Evolutionary conservation across 345 rosid genomes (phyloP), one percentile per base, ranked within the genome.

Genomic region (Durio zibethinus): DNA sequence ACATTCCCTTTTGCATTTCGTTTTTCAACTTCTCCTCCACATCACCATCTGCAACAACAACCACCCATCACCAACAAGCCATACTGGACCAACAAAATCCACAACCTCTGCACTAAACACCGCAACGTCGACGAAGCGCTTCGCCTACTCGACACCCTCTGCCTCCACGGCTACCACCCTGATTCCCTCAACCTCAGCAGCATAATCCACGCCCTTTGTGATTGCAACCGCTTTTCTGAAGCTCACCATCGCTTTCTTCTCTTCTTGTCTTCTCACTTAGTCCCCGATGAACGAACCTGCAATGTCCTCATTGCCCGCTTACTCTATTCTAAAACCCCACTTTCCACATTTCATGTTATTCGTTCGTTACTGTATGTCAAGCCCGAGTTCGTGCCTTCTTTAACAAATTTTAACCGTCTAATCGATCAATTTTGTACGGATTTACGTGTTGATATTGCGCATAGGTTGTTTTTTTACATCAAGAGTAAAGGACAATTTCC

Each of bases 221-320:
- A 85, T 76, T 83, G 90, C 66, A 65, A 60, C 25, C 89, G 92
- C 64, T 92, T 89, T 75, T 38, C 31, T 10, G 97, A 94, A 80
- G 94, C 97, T 76, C 97, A 80, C 84, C 89, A 76, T 14, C 86
- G 89, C 23, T 83, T 85, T 74, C 79, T 83, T 45, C 84, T 82
- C 76, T 88, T 62, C 66, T 27, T 88, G 14, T 73, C 87, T 31
- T 89, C 94, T 7, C 72, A 85, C 23, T 84, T 83, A 67, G 35
- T 85, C 45, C 98, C 97, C 3, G 97, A 91, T 60, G 91, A 91
- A 74, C 85, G 97, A 5, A 86, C 91, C 40, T 92, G 97, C 63
- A 92, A 92, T 76, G 86, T 91, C 0, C 79, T 92, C 71, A 66
- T 94, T 18, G 92, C 98, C 31, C 87, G 92, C 56, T 76, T 94